Evolutionary conservation across 2,329 filamentous ascomycete species (phyloP).

Genomic region (Pyrenophora teres): DNA sequence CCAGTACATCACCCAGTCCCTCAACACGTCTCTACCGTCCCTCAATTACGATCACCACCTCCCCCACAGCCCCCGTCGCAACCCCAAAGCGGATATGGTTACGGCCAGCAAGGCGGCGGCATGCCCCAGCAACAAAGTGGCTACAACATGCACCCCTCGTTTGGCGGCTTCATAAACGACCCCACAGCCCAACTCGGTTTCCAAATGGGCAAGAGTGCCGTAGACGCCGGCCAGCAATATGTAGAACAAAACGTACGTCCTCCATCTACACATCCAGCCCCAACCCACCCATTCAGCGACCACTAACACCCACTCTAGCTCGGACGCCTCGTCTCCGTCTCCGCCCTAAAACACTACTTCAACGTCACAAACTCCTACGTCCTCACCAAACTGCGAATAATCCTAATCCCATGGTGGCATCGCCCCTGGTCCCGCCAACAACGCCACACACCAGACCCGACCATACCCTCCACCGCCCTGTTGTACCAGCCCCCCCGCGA

Average conservation of each 20-base stretch:
- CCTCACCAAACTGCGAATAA: conserved; percentile 86
- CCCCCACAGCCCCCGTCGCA: conserved; percentile 75
- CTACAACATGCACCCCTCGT: conserved; percentile 61
- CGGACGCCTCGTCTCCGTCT: conserved; percentile 86
- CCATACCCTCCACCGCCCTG: conserved; percentile 12
- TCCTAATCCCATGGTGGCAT: conserved; percentile 97
- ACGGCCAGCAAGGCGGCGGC: conserved; percentile 65
- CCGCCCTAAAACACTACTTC: conserved; percentile 97
- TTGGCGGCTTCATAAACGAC: conserved; percentile 94
- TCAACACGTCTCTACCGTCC: conserved; percentile 97
- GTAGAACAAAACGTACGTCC: conserved; percentile 86
- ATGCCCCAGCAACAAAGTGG: conserved; percentile 48
- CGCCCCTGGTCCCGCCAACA: conserved; percentile 96
- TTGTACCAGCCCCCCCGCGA: conserved; percentile 86
- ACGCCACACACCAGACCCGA: conserved; percentile 55
- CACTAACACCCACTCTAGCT: conserved; percentile 55
- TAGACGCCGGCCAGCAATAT: conserved; percentile 90
- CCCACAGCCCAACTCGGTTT: conserved; percentile 93
- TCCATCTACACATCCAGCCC: neutral
- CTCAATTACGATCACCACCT: conserved; percentile 92
- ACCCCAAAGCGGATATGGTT: conserved; percentile 69
- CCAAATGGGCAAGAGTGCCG: conserved; percentile 89
- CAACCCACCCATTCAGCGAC: neutral
- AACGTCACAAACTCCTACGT: conserved; percentile 99
- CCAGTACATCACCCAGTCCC: conserved; percentile 84